Evolutionary conservation across 805 yeast species (phyloP).

Genomic region (Kuraishia piskuri): DNA sequence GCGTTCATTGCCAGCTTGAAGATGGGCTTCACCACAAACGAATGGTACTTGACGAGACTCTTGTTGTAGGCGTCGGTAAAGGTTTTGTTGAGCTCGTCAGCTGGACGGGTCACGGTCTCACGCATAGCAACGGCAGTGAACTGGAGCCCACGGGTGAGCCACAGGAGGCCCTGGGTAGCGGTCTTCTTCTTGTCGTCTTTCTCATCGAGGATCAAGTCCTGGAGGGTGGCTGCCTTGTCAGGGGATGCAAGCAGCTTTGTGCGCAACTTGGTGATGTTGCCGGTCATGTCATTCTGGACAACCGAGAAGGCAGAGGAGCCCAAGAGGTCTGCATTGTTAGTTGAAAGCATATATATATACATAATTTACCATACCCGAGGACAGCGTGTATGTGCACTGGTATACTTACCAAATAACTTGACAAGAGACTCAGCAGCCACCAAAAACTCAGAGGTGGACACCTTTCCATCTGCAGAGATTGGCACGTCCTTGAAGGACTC

Average conservation of each 20-base stretch:
- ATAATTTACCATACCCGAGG: not conserved
- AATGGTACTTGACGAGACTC: conserved; percentile 76
- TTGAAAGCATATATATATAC: not conserved
- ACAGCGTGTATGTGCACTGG: not conserved
- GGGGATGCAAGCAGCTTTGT: conserved; percentile 60
- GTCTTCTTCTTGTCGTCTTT: conserved; percentile 53
- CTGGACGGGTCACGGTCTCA: conserved; percentile 60
- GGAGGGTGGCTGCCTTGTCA: conserved; percentile 55
- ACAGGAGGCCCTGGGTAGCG: conserved; percentile 85
- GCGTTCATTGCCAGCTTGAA: conserved; percentile 94
- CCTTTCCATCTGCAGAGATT: conserved; percentile 45
- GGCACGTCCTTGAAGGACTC: conserved; percentile 71
- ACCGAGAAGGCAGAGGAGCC: conserved; percentile 81
- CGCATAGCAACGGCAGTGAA: conserved; percentile 89
- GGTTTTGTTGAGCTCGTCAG: conserved; percentile 59
- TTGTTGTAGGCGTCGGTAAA: conserved; percentile 80
- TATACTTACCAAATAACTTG: conserved; percentile 56
- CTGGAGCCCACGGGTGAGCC: conserved; percentile 81
- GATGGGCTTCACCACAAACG: conserved; percentile 73
- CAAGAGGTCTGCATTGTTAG: conserved; percentile 38
- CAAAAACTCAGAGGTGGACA: conserved; percentile 67
- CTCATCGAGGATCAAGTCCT: conserved; percentile 70
- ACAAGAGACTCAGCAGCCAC: conserved; percentile 81
- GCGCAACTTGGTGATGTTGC: conserved; percentile 73
- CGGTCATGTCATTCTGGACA: conserved; percentile 83